phyloP scores from a whole-genome alignment of 2,329 filamentous ascomycete species.

The Nothophoma quercina region DNA sequence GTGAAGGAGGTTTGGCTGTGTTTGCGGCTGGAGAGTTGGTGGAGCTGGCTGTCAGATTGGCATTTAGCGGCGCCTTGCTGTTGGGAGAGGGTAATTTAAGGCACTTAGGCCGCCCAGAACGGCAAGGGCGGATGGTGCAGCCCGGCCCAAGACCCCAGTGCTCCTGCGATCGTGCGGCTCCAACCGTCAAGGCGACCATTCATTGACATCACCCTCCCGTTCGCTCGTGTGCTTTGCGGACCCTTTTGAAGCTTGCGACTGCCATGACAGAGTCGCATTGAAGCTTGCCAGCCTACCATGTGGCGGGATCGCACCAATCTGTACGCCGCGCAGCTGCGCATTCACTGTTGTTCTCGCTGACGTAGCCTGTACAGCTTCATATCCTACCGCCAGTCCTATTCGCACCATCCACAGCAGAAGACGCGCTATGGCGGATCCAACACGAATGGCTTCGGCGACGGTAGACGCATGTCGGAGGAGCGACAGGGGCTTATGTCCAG shows the following conservation, averaged over 20 bases:
- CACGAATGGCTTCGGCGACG: slow-evolving; percentile 61
- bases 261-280: slow-evolving; percentile 43
- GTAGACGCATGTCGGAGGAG: slow-evolving; percentile 63
- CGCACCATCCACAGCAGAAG: slow-evolving; percentile 91
- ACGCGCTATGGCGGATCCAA: slow-evolving; percentile 65
- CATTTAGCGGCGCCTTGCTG: slow-evolving; percentile 26
- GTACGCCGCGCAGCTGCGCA: slow-evolving; percentile 61
- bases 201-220: neutral
- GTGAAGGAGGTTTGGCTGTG: slow-evolving; percentile 31
- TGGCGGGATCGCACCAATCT: slow-evolving; percentile 99
- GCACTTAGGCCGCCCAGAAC: slow-evolving; percentile 19
- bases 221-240: slow-evolving; percentile 3
- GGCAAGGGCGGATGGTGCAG: slow-evolving; percentile 20
- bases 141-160: slow-evolving; percentile 5
- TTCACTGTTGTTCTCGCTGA: slow-evolving; percentile 39
- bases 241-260: slow-evolving; percentile 15
- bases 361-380: slow-evolving; percentile 74
- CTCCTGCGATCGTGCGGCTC: slow-evolving; percentile 16
- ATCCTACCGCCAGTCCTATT: slow-evolving; percentile 98
- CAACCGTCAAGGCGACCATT: slow-evolving; percentile 13
- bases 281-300: slow-evolving; percentile 64
- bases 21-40: slow-evolving; percentile 40
- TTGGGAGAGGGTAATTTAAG: slow-evolving; percentile 24
- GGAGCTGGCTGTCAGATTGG: slow-evolving; percentile 31
- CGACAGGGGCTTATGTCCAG: slow-evolving; percentile 84